A percentile compares a stretch with the other conserved stretches of the same genome.
Conservation (phyloP, 139 green algal genomes). For the Mesotaenium endlicherianum region DNA sequence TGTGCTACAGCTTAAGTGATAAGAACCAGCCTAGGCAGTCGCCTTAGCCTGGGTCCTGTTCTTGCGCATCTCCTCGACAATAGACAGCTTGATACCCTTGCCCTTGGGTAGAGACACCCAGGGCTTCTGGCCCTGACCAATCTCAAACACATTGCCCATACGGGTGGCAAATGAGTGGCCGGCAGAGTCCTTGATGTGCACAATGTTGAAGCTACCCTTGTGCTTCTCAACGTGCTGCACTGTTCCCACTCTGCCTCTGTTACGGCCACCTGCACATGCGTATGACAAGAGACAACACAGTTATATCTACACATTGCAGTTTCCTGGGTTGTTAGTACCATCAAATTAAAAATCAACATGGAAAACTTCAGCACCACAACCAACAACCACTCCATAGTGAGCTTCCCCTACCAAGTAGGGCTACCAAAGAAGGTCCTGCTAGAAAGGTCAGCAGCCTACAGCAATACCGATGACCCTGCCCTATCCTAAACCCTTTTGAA, state of each 20-base stretch:
- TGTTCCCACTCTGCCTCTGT: slow-evolving; percentile 33
- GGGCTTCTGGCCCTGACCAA: slow-evolving; percentile 94
- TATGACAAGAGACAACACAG: neutral
- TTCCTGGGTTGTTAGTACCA: no score
- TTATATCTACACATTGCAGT: no score
- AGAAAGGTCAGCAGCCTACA: no score
- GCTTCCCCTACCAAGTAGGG: no score
- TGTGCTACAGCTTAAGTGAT: neutral
- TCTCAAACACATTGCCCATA: slow-evolving; percentile 93
- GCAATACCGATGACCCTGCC: no score
- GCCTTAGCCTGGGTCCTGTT: neutral
- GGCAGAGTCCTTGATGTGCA: slow-evolving; percentile 90
- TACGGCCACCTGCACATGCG: slow-evolving; percentile 12
- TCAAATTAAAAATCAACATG: no score
- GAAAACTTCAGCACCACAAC: no score
- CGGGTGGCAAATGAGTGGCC: slow-evolving; percentile 94
- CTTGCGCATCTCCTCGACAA: slow-evolving; percentile 97
- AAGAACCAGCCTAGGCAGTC: neutral
- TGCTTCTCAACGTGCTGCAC: slow-evolving; percentile 95
- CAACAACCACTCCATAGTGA: no score
- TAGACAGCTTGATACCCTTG: slow-evolving; percentile 93
- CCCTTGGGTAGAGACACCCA: slow-evolving; percentile 96
- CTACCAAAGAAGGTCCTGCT: no score
- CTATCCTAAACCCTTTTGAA: no score
- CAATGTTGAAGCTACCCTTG: slow-evolving; percentile 90